Evolutionary conservation across 495 filamentous ascomycete genomes (phyloP), one percentile per base, ranked within the genome.

Genomic region (Talaromyces nanjingensis): DNA sequence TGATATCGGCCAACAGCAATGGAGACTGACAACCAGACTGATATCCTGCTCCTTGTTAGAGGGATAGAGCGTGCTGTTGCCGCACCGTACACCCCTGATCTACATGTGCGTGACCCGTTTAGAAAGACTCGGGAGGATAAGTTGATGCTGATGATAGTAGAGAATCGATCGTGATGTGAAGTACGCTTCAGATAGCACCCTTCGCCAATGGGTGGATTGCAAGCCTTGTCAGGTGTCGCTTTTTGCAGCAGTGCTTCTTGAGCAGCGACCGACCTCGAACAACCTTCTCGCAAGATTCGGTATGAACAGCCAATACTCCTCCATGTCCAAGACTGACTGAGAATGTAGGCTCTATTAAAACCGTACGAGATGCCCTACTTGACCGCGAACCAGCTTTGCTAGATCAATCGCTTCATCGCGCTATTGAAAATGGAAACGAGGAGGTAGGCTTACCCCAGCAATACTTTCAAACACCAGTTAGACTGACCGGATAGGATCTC

Each of bases 151-250:
- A 31, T 24, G 1, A 22, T 11, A 33, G 12, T 25, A 84, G 81
- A 73, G 75, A 34, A 69, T 84, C 14, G 64, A 80, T 63, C 66
- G 63, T 6, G 57, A 78, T 8, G 63, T 73, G 1, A 65, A 73
- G 18, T 24, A 66, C 29, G 33, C 62, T 6, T 47, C 72, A 11
- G 14, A 59, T 4, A 22, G 49, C 4, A 61, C 59, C 6, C 60
- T 83, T 3, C 64, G 64, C 4, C 66, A 65, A 0, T 85, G 82
- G 82, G 75, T 73, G 9, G 60, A 68, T 18, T 73, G 70, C 52
- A 83, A 83, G 64, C 74, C 72, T 31, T 83, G 82, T 64, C 78
- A 82, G 62, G 66, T 81, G 22, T 72, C 71, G 2, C 57, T 71
- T 29, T 60, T 85, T 14, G 76, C 69, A 25, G 72, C 77, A 42